These are phyloP conservation scores for Citrus hindsii DNA, from an alignment of 345 rosid genomes.

Conservation along the genomic window DNA sequence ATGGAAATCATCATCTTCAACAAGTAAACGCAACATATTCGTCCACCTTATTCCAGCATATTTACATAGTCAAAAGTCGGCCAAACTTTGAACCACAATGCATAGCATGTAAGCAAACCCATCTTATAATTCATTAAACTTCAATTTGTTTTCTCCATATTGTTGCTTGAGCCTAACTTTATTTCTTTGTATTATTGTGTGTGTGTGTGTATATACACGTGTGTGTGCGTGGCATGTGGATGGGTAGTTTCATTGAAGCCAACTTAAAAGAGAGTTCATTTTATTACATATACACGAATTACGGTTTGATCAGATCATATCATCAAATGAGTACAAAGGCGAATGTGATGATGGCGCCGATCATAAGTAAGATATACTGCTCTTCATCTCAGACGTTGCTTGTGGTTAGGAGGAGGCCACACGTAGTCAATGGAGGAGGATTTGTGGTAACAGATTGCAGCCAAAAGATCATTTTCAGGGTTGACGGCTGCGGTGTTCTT, in stretches of 20 bases:
- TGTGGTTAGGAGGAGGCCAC: conserved; percentile 73
- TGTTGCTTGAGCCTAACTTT: background rate
- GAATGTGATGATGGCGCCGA: conserved; percentile 10
- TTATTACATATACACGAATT: background rate
- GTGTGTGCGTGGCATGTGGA: too few relatives aligned
- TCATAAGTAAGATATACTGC: conserved; percentile 70
- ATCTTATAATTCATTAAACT: background rate
- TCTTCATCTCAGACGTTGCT: conserved; percentile 50
- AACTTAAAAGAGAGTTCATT: background rate
- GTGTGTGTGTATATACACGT: accelerated
- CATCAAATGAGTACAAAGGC: conserved; percentile 9
- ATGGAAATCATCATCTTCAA: conserved; percentile 5
- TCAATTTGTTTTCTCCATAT: background rate
- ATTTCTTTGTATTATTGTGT: background rate
- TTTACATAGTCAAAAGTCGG: conserved; percentile 5
- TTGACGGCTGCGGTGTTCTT: conserved; percentile 79
- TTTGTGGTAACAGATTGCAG: conserved; percentile 68
- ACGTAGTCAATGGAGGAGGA: conserved; percentile 75
- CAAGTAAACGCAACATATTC: conserved; percentile 11
- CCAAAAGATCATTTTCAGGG: conserved; percentile 62
- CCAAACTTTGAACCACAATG: conserved; percentile 25
- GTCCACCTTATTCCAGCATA: too few relatives aligned
- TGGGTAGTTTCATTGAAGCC: background rate
- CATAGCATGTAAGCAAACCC: background rate
- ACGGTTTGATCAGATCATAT: too few relatives aligned